Base-by-base conservation (phyloP, 148 eudicot genomes). In the Talinum fruticosum region DNA sequence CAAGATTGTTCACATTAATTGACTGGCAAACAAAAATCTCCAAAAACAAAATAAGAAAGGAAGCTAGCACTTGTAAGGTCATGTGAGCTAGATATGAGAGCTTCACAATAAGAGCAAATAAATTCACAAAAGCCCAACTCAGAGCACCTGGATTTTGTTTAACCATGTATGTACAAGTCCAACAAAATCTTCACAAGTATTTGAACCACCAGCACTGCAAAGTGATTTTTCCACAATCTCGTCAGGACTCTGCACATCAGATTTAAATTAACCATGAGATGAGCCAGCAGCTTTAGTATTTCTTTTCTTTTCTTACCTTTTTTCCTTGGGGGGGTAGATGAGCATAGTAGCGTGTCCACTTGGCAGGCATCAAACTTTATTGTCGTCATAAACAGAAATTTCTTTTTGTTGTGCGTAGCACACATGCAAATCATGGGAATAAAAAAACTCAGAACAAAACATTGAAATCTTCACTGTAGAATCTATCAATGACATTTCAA, bases 221-320 rank as follows among this genome's bases (percentile, higher is more conserved):
- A 96, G 99, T 68, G 92, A 87, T 79, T 91, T 96, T 49, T 96
- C 97, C 81, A 86, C 71, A 64, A 96, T 96, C 83, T 96, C 99
- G 84, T 93, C 97, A 72, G 83, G 94, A 81, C 97, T 89, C 99
- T 96, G 92, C 84, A 85, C 57, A 81, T 73, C 76, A 83, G 62
- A 79, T 68, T 65, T 71, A 78, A 41, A 32, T 69, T 66, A 74
- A 30, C n/a, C 8, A 62, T 62, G 71, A 54, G 37, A 32, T 21
- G 51, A 69, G 49, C 16, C 70, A 33, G 23, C 10, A 13, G 10
- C 6, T 59, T 59, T 59, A 15, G 4, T 59, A n/a, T 57, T 59
- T 6, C 12, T 19, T 19, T 23, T 19, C 57, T 51, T 16, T 18
- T 51, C 47, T 14, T 41, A 41, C 47, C 47, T 6, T 6, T 41